Base-by-base conservation (phyloP, 2,329 filamentous ascomycete genomes). In the Rutstroemia sp. region DNA sequence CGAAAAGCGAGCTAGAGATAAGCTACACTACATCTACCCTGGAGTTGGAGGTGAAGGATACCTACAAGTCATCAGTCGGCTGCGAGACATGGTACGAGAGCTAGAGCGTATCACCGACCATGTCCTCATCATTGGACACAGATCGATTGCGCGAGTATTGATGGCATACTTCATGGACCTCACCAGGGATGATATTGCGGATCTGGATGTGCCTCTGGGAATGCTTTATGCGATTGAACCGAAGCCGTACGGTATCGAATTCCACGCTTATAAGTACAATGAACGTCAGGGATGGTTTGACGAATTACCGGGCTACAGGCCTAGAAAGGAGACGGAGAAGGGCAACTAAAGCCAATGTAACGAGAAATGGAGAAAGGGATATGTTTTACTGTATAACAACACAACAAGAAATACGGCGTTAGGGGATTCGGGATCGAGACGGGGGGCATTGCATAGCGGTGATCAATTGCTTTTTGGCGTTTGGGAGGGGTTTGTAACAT, bases 51-150 rank as follows among this genome's bases (percentile, higher is more conserved):
- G 94, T 52, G 94, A 99, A 72, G 91, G 92, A 30, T 99, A 99
- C 67, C 82, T 99, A 10, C 92, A 97, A 73, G 88, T 99, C 65
- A 96, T 99, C 74, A 95, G 94, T 71, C 89, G 94, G 50, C 81
- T 97, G 38, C 87, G 92, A 53, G 88, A 95, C 61, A 94, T 99
- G 76, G 96, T 99, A 62, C 87, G 95, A 51, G 94, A 99, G 75
- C 86, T 96, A 59, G 94, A 99, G 77, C 87, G 94, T 59, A 97
- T 96, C 78, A 95, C 90, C 30, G 94, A 99, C 67, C 92, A 97
- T 71, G 86, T 95, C 54, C 78, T 97, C 59, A 86, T 99, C 65
- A 88, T 97, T 64, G 91, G 90, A 37, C 94, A 97, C 71, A 89
- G 94, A 34, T 95, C 90, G 3, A 87, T 97, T 41, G 92, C 90